Percentiles rank a stretch among this genome's conserved stretches.
phyloP scores from a whole-genome alignment of 2,329 filamentous ascomycete species.

The Microascus cirrosus region DNA sequence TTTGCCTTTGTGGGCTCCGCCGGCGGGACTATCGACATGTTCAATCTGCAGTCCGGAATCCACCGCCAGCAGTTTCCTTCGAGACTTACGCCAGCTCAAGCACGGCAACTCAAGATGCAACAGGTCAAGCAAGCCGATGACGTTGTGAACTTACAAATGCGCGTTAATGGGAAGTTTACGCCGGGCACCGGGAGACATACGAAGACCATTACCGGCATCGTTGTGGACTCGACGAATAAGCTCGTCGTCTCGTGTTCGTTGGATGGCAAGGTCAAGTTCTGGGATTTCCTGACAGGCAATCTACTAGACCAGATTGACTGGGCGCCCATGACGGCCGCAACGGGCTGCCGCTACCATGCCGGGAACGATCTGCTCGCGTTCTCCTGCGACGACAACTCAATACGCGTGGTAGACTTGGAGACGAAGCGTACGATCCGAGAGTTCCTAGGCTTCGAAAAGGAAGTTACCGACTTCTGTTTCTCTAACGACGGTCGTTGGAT shows the following conservation, averaged over 20 bases:
- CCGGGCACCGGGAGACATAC: conserved; percentile 62
- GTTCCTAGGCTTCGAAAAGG: conserved; percentile 68
- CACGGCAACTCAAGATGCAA: conserved; percentile 60
- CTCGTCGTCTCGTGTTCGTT: conserved; percentile 75
- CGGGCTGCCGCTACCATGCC: conserved; percentile 67
- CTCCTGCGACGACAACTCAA: conserved; percentile 77
- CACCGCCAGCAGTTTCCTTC: conserved; percentile 84
- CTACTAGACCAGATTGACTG: conserved; percentile 75
- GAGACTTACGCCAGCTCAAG: conserved; percentile 64
- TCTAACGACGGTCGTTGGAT: conserved; percentile 93
- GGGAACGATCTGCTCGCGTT: conserved; percentile 79
- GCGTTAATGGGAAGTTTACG: conserved; percentile 27
- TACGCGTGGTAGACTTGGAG: conserved; percentile 81
- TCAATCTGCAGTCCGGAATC: conserved; percentile 86
- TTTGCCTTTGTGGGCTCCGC: conserved; percentile 86
- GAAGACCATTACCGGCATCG: conserved; percentile 71
- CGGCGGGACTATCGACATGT: conserved; percentile 81
- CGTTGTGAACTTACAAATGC: conserved; percentile 41
- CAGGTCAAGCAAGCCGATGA: conserved; percentile 48
- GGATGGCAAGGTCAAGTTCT: conserved; percentile 94
- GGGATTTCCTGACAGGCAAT: conserved; percentile 81
- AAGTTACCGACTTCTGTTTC: conserved; percentile 75
- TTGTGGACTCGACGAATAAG: conserved; percentile 83
- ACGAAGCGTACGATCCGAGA: conserved; percentile 88
- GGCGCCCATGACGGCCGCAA: conserved; percentile 63